Evolutionary conservation across 139 green algal species (phyloP), one percentile per base, ranked within the genome.

Genomic region (Tetradesmus lagerheimii): DNA sequence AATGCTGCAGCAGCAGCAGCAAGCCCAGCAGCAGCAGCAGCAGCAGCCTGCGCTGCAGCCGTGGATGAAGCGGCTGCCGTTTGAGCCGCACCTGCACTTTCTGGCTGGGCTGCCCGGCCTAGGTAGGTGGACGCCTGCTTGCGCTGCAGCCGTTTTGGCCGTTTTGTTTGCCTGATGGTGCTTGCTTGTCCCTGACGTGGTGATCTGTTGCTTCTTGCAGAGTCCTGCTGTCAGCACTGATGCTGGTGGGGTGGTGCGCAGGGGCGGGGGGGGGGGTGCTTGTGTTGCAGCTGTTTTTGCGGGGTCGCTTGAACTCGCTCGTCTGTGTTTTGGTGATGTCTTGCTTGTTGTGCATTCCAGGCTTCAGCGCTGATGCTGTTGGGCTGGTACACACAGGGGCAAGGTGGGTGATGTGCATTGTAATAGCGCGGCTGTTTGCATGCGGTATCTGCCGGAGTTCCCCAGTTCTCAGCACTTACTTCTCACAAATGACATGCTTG

Each of bases 61-160:
- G 0, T 38, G 75, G 34, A 45, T 81, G 75, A n/a, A 81, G 75
- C 75, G 39, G 20, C 75, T 47, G 23, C 23, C 75, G 35, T 81
- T 84, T 62, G 78, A 84, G 41, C 78, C 78, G 16, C 78, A 84
- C 29, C 38, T 84, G 25, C 78, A 84, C 39, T 84, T 84, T 6
- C 78, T 84, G 39, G 14, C 3, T 18, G 45, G 78, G 11, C 20
- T 62, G 23, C 34, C 78, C 4, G 25, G 38, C 37, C 38, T 84
- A 34, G 38, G 79, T 85, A 25, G 20, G 79, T 37, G 39, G 15
- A n/a, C 11, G 4, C 4, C 6, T 74, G 62, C 66, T 77, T 34
- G 29, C 23, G 66, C 27, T 37, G 4, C 25, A 18, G 66, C n/a
- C n/a, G n/a, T n/a, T n/a, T n/a, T n/a, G 23, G 62, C 11, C 25